Evolutionary conservation across 768 basidiomycete species (phyloP), one percentile per base, ranked within the genome.

Genomic region (Suillus lakei): DNA sequence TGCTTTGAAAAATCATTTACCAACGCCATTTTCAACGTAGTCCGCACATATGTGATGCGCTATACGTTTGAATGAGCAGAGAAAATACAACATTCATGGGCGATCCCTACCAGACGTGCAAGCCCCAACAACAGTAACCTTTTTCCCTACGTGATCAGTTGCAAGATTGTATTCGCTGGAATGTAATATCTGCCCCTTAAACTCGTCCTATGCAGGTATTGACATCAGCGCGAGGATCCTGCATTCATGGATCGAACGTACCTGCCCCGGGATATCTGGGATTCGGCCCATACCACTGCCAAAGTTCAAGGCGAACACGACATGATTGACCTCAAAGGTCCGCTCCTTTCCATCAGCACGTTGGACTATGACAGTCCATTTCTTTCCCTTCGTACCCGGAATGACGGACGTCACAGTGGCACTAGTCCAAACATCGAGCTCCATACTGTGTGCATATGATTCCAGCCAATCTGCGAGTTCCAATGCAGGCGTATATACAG

Each of bases 391-490:
- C 1, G 72, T 65, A 6, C 80, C 81, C 21, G 71, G 72, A 58
- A 65, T 63, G 21, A 79, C 72, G 1, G 72, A 68, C 12, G 62
- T 9, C 23, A 73, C 82, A 2, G 67, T 71, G 0, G 84, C 79
- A 0, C 81, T 84, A n/a, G 83, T 86, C 89, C 89, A 90, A 6
- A 88, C 82, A 68, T 89, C 86, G 61, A 91, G 77, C 66, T 90
- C 90, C 64, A 91, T 74, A 2, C 80, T 71, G 13, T 85, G 80
- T 1, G 86, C 88, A 70, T 90, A 91, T 63, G 75, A 80, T 74
- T 91, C 90, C 3, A 91, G 80, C 88, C 88, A 91, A 65, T 87
- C 85, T 0, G 88, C 90, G 16, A 91, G 74, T 83, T 88, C 70
- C 53, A 68, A 26, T 18, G 88, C 87, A 5, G 88, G 87, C 4